These are phyloP conservation scores for Leccinum rimulosum DNA, from an alignment of 768 basidiomycete genomes.

Conservation along the genomic window DNA sequence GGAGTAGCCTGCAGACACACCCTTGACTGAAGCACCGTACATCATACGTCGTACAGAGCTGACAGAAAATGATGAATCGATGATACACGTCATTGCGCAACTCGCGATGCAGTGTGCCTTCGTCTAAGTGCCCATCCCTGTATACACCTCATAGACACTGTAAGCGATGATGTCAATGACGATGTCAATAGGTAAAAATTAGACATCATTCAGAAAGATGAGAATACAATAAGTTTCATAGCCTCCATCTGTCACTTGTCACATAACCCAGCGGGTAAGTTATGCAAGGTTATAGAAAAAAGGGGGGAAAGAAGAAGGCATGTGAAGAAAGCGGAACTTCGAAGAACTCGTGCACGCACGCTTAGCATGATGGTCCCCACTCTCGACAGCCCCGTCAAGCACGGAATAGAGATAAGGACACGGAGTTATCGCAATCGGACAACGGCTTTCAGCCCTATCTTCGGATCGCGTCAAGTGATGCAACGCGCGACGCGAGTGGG, in stretches of 20 bases:
- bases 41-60: no score
- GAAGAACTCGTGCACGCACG: background rate
- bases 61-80: no score
- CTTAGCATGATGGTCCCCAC: background rate
- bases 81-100: no score
- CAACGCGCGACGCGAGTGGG: background rate
- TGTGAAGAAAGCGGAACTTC: background rate
- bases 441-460: slow-evolving; percentile 3
- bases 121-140: no score
- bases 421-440: background rate
- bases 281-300: background rate
- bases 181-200: no score
- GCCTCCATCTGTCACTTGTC: background rate
- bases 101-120: no score
- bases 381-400: background rate
- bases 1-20: no score
- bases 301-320: background rate
- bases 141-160: no score
- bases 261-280: background rate
- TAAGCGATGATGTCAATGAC: no score
- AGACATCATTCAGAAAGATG: no score
- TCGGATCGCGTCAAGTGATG: slow-evolving; percentile 3
- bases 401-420: slow-evolving; percentile 4
- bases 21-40: no score
- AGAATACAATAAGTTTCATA: background rate